phyloP scores from a whole-genome alignment of 306 rosid genomes.

The Trifolium pratense region DNA sequence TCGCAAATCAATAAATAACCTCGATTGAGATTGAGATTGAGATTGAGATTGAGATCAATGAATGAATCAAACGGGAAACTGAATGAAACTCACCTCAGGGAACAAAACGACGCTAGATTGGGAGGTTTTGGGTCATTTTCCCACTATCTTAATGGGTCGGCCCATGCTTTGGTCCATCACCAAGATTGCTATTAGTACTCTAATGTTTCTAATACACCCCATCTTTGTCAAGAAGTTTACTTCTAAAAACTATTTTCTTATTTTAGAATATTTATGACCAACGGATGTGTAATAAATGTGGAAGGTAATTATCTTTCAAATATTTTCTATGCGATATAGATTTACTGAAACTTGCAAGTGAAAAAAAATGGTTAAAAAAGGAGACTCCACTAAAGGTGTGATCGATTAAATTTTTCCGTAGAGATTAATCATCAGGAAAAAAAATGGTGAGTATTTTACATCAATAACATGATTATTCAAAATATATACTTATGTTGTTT shows the following conservation, averaged over 20 bases:
- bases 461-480: too few relatives aligned
- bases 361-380: too few relatives aligned
- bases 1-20: slow-evolving; percentile 1
- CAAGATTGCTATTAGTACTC: too few relatives aligned
- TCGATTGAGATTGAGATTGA: slow-evolving; percentile 23
- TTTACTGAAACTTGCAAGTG: too few relatives aligned
- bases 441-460: too few relatives aligned
- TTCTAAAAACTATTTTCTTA: neutral
- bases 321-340: too few relatives aligned
- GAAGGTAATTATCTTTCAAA: too few relatives aligned
- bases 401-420: too few relatives aligned
- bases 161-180: slow-evolving; percentile 25
- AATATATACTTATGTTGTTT: too few relatives aligned
- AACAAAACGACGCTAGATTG: neutral
- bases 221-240: neutral
- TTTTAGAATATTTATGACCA: too few relatives aligned
- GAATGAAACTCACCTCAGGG: neutral
- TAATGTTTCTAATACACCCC: neutral
- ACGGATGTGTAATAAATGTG: neutral
- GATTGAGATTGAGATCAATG: slow-evolving; percentile 3
- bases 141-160: neutral
- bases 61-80: slow-evolving; percentile 18
- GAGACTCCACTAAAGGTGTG: too few relatives aligned
- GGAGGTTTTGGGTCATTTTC: neutral
- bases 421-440: too few relatives aligned